Evolutionary conservation across 1,284 basidiomycete genomes (phyloP).

Genomic region (Flammula alnicola): DNA sequence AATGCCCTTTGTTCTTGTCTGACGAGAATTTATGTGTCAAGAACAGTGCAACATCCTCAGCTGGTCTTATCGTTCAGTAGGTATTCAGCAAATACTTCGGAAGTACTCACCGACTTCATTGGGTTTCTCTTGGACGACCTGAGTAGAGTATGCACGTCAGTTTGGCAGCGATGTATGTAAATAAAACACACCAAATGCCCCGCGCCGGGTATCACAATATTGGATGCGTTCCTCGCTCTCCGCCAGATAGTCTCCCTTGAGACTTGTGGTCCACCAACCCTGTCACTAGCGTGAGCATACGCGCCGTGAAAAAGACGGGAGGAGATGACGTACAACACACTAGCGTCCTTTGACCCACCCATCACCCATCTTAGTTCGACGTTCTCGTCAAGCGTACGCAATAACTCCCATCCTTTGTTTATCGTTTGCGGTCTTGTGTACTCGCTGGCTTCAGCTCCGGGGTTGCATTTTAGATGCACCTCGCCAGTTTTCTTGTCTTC

Average conservation of each 20-base stretch:
- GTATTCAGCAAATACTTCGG: too few species aligned
- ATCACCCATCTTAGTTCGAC: slow-evolving; percentile 30
- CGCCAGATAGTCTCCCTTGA: slow-evolving; percentile 28
- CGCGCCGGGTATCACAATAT: slow-evolving; percentile 28
- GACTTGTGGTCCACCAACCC: slow-evolving; percentile 29
- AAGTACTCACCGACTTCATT: slow-evolving; percentile 26
- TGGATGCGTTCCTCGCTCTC: slow-evolving; percentile 27
- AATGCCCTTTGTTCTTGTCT: too few species aligned
- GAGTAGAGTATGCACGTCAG: background rate
- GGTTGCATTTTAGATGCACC: slow-evolving; percentile 27
- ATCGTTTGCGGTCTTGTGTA: slow-evolving; percentile 26
- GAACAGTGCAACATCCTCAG: slow-evolving; percentile 25
- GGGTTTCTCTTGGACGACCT: slow-evolving; percentile 32
- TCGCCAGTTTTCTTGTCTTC: slow-evolving; percentile 23
- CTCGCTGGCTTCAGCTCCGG: slow-evolving; percentile 27
- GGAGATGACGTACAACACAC: slow-evolving; percentile 25
- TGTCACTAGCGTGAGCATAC: slow-evolving; percentile 4
- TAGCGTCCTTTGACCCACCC: slow-evolving; percentile 27
- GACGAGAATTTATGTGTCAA: slow-evolving; percentile 16
- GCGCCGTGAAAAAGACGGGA: background rate
- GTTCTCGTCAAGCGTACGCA: slow-evolving; percentile 28
- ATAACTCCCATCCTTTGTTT: slow-evolving; percentile 29
- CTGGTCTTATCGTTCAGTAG: slow-evolving; percentile 11
- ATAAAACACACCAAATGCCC: slow-evolving; percentile 27
- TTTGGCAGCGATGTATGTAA: background rate